Conservation (phyloP, 805 yeast genomes). For the Wickerhamiella allomyrinae region DNA sequence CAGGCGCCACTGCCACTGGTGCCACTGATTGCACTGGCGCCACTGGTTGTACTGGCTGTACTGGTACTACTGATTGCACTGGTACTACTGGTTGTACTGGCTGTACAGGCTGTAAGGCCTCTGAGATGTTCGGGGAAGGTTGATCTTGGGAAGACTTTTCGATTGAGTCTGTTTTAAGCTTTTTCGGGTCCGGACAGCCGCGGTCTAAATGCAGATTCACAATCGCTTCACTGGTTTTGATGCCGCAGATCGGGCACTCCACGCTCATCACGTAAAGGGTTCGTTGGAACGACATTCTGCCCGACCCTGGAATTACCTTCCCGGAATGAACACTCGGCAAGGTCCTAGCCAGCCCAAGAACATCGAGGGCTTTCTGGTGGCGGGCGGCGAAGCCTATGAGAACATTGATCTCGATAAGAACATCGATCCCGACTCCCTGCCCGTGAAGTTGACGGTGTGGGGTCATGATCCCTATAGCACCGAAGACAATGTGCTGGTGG, state of each 20-base stretch:
- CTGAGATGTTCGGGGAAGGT: too few species aligned
- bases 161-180: not conserved
- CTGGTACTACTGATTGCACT: too few species aligned
- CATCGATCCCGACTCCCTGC: not conserved
- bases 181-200: conserved; percentile 21
- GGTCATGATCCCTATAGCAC: conserved; percentile 57
- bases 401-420: not conserved
- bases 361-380: not conserved
- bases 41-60: too few species aligned
- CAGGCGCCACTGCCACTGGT: too few species aligned
- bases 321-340: too few species aligned
- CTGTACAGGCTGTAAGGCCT: too few species aligned
- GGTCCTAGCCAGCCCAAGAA: too few species aligned
- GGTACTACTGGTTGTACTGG: too few species aligned
- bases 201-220: conserved; percentile 24
- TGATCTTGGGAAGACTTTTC: too few species aligned
- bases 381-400: not conserved
- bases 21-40: too few species aligned
- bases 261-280: conserved; percentile 8
- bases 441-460: conserved; percentile 22
- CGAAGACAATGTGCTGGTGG: conserved; percentile 46
- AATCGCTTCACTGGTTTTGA: conserved; percentile 18
- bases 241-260: conserved; percentile 23
- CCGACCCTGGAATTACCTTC: too few species aligned
- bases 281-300: too few species aligned